Conservation (phyloP, 345 rosid genomes). For the Rhizophora apiculata region DNA sequence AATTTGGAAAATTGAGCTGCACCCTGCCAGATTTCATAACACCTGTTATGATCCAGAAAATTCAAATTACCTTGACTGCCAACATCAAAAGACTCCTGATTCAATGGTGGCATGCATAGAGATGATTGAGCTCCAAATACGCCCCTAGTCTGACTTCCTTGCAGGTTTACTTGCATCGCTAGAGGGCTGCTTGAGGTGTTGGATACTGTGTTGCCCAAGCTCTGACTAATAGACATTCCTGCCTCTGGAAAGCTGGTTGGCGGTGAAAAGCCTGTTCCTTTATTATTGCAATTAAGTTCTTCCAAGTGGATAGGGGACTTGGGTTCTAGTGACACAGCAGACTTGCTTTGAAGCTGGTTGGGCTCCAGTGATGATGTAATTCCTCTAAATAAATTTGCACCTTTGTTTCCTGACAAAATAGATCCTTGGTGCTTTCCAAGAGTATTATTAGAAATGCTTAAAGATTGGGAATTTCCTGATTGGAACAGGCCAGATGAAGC, state of each 20-base stretch:
- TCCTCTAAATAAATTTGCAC: slow-evolving; percentile 41
- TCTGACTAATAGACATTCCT: slow-evolving; percentile 25
- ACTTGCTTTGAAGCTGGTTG: slow-evolving; percentile 47
- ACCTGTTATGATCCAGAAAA: slow-evolving; percentile 45
- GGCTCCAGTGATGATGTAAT: slow-evolving; percentile 43
- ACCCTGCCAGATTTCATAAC: slow-evolving; percentile 48
- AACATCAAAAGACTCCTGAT: slow-evolving; percentile 35
- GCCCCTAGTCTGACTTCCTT: slow-evolving; percentile 27
- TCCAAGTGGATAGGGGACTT: slow-evolving; percentile 37
- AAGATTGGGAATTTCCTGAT: slow-evolving; percentile 40
- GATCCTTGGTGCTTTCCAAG: slow-evolving; percentile 49
- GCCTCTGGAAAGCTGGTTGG: slow-evolving; percentile 36
- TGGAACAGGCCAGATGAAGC: slow-evolving; percentile 49
- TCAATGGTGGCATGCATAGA: slow-evolving; percentile 34
- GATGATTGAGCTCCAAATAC: slow-evolving; percentile 44
- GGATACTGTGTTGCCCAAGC: slow-evolving; percentile 42
- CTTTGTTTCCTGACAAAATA: slow-evolving; percentile 38
- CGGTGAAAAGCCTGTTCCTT: slow-evolving; percentile 27
- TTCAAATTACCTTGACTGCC: slow-evolving; percentile 39
- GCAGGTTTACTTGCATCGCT: slow-evolving; percentile 40
- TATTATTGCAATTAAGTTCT: slow-evolving; percentile 39
- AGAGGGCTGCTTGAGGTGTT: slow-evolving; percentile 37
- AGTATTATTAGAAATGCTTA: slow-evolving; percentile 36
- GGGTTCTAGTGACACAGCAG: slow-evolving; percentile 33
- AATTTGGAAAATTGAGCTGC: slow-evolving; percentile 42